Percentiles rank a stretch among this genome's conserved stretches.
Conservation (phyloP, 1,139 yeast genomes). For the Geotrichum klebahnii region DNA sequence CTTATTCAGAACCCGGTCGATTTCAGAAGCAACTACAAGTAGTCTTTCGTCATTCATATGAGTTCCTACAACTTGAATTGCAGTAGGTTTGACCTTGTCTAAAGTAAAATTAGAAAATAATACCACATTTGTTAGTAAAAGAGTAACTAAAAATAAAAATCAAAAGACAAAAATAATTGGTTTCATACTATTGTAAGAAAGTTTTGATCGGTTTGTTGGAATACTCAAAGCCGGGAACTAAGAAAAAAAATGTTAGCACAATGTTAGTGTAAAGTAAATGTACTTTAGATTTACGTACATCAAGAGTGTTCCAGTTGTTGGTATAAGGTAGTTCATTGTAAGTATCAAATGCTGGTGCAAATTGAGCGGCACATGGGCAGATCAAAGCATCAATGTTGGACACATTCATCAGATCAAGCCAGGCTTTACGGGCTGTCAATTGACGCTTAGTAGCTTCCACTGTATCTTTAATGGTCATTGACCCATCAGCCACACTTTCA, state of each 20-base stretch:
- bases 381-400: constrained; percentile 19
- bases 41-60: constrained; percentile 17
- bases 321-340: constrained; percentile 15
- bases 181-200: constrained; percentile 13
- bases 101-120: too few relatives aligned
- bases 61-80: constrained; percentile 20
- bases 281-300: constrained; percentile 13
- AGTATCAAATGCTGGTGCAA: constrained; percentile 16
- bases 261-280: neutral
- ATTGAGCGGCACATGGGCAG: constrained; percentile 16
- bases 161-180: too few relatives aligned
- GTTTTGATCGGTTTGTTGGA: constrained; percentile 16
- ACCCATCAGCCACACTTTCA: neutral
- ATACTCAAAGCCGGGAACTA: constrained; percentile 19
- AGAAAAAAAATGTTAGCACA: neutral
- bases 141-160: neutral
- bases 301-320: constrained; percentile 21
- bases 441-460: constrained; percentile 6
- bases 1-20: constrained; percentile 11
- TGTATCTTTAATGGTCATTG: constrained; percentile 1
- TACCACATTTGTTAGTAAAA: neutral
- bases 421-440: constrained; percentile 8
- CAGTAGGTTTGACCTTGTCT: constrained; percentile 18
- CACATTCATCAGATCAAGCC: constrained; percentile 12
- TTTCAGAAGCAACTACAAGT: constrained; percentile 9